Conservation (phyloP, 768 basidiomycete genomes). For the Kwoniella sp. region DNA sequence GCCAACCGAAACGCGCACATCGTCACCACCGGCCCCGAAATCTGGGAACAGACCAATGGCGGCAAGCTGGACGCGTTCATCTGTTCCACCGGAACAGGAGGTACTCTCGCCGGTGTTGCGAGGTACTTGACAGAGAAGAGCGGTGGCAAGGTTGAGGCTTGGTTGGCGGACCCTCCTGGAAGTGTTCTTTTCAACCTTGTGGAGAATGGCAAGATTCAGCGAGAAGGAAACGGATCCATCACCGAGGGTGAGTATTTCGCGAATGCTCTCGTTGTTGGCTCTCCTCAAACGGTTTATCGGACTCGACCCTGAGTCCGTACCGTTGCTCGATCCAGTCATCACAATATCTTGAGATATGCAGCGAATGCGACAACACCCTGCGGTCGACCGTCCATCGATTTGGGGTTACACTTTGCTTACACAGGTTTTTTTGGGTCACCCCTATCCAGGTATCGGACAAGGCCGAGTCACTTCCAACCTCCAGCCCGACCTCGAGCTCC, state of each 20-base stretch:
- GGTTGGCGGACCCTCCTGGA: slow-evolving; percentile 96
- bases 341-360: no score
- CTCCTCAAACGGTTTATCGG: no score
- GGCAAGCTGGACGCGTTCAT: slow-evolving; percentile 86
- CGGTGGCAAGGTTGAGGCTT: slow-evolving; percentile 75
- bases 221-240: slow-evolving; percentile 55
- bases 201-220: slow-evolving; percentile 64
- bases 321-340: no score
- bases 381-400: no score
- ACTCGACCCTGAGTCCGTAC: no score
- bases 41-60: slow-evolving; percentile 78
- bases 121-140: slow-evolving; percentile 82
- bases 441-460: slow-evolving; percentile 81
- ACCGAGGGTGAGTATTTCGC: slow-evolving; percentile 52
- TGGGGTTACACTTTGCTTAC: no score
- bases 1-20: slow-evolving; percentile 91
- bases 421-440: no score
- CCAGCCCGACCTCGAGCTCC: slow-evolving; percentile 71
- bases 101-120: slow-evolving; percentile 88
- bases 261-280: background rate
- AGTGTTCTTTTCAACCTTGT: slow-evolving; percentile 85
- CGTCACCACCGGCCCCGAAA: slow-evolving; percentile 89
- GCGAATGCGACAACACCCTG: no score
- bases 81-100: slow-evolving; percentile 93
- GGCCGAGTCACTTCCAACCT: slow-evolving; percentile 93